These are phyloP conservation scores for Mycena venus DNA, from an alignment of 768 basidiomycete species.

Conservation along the genomic window DNA sequence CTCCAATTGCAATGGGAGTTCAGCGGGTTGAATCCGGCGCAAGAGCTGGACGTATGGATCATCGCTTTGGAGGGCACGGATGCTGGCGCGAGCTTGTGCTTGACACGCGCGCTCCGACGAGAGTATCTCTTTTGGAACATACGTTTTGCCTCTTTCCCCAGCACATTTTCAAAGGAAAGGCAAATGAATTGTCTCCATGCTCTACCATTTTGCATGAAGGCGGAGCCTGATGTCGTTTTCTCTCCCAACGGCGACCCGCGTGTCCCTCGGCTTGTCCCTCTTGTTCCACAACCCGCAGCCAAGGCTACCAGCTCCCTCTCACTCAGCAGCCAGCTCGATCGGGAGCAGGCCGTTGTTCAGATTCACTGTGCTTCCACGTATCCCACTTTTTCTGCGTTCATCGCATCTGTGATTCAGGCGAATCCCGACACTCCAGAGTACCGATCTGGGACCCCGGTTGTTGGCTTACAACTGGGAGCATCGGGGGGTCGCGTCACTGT, in stretches of 20 bases:
- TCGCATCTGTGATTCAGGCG: not conserved
- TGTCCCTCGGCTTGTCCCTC: slow-evolving; percentile 4
- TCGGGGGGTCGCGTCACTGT: not conserved
- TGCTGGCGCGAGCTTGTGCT: not conserved
- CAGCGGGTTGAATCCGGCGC: not conserved
- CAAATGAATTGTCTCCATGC: not conserved
- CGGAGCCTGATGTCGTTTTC: slow-evolving; percentile 7
- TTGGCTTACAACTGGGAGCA: not conserved
- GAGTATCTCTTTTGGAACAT: slow-evolving; percentile 15
- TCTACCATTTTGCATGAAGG: not conserved
- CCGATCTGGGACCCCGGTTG: not conserved
- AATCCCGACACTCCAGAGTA: not conserved
- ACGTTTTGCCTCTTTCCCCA: slow-evolving; percentile 10
- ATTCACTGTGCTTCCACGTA: not conserved
- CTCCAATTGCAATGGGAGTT: slow-evolving; percentile 4
- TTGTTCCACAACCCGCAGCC: not conserved
- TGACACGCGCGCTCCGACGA: not conserved
- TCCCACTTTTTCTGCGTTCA: not conserved
- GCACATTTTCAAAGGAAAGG: not conserved
- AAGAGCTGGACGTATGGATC: slow-evolving; percentile 10
- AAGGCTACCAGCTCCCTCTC: not conserved
- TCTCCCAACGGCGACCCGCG: not conserved
- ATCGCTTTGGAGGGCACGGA: slow-evolving; percentile 1
- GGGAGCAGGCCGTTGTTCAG: not conserved
- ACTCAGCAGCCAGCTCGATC: not conserved